Base-by-base conservation (phyloP, 345 rosid species). In the Eucalyptus sideroxylon region DNA sequence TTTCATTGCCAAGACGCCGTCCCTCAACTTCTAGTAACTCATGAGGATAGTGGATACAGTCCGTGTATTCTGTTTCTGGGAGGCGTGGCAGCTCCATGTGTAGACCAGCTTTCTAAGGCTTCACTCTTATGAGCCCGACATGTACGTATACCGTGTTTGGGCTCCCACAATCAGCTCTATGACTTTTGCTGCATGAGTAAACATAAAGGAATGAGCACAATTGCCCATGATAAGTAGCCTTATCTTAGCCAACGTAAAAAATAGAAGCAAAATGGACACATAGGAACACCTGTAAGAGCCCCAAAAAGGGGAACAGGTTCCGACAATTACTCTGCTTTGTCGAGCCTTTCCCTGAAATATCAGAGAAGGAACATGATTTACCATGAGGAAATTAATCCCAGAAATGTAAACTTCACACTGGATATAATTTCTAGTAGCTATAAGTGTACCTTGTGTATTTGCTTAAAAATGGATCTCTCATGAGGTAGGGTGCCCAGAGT, bases 391-490 rank as follows among this genome's bases (percentile, higher is more conserved):
- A 80, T 67, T 19, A 49, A 91, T 50, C 42, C 60, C 19, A 86
- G 44, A 13, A 42, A 86, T 26, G 8, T 62, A 50, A 60, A 87
- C n/a, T 88, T 37, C 86, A 30, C 59, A 72, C 50, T 37, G 56
- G 59, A 82, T 37, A 86, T 86, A 62, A 47, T 62, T 65, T 49
- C 86, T 34, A 65, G 81, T 87, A 47, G 50, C 42, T 49, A 8
- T 30, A 11, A 53, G 56, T 89, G 40, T 89, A 95, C 99, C 96
- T 96, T 69, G 98, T 96, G 90, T 97, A 96, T 89, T 94, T 96
- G 95, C 92, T 93, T 89, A 98, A 98, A 93, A 96, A 97, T 89
- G 99, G 99, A 93, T 98, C 99, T 92, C 99, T 95, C 99, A 98
- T 95, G 50, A 96, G 93, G 91, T 97, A 97, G 86, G 96, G 93